Base-by-base conservation (phyloP, 371 early-diverging fungal species). In the Coemansia linderi region DNA sequence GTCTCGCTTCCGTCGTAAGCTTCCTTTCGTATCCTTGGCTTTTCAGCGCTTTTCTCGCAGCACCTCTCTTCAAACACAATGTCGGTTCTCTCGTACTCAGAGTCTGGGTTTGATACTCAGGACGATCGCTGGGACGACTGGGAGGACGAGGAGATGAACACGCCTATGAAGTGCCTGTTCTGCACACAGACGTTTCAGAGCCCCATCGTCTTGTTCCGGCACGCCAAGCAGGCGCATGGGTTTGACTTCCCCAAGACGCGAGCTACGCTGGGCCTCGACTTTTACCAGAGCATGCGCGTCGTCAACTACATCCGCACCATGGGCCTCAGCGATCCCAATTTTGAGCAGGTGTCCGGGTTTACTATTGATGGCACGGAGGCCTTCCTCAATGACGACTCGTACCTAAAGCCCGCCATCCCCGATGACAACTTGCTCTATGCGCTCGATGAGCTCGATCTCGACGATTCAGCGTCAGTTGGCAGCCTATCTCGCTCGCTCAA, bases 361-460 rank as follows among this genome's bases (percentile, higher is more conserved):
- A 54, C 65, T 0, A 44, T 88, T 48, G 72, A 81, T 33, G 85
- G 88, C 19, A 66, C 86, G 39, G 92, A 90, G 59, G 48, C 81
- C 0, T 89, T 88, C 68, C 80, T 90, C 76, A 72, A 80, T 24
- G 91, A 94, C 43, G 95, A 96, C 63, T 71, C 73, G 9, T 88
- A 85, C 56, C 83, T 96, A 37, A 84, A 86, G 54, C 95, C 97
- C 2, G 90, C 88, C 1, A 61, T 95, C 44, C 88, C 90, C 38
- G 90, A 93, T 48, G 97, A 96, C 75, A 83, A 92, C 13, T 81
- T 96, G 38, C 79, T 96, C 7, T 91, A 88, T 80, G 89, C 88
- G 2, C 86, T 89, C 56, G 88, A 89, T 41, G 90, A 90, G 71
- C 74, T 88, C 59, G 91, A 91, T 58, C 76, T 89, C 10, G 86